Base-by-base conservation (phyloP, 768 basidiomycete species). In the Podaxis sp. region DNA sequence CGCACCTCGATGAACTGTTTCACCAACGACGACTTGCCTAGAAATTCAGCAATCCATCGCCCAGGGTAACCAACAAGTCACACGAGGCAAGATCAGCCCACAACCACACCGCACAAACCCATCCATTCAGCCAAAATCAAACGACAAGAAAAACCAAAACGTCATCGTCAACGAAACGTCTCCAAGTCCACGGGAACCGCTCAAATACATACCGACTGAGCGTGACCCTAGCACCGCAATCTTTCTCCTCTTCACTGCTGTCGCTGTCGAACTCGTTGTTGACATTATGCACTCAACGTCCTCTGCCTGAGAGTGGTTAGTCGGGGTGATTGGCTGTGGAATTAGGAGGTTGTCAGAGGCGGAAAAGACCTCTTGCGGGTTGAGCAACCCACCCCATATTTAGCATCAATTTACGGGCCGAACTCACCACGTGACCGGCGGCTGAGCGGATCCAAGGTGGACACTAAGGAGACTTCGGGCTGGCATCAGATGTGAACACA, bases 21-120 rank as follows among this genome's bases (percentile, higher is more conserved):
- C 65, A 96, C 90, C 62, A 98, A 85, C 55, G 96, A 97, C 25
- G 94, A 95, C 79, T 98, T 98, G 68, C 96, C 96, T 97, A 27
- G 47, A 48, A 7, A 55, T 18, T 5, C 50, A 44, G 77, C 40
- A 55, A 23, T 25, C 7, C 36, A 59, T 44, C 36, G 54, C 27
- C 16, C 37, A 38, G 5, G 25, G 59, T 52, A 61, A 54, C 55
- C 37, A 46, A 47, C 36, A 38, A 42, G 37, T 59, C 50, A 51
- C 23, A 50, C 58, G 57, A 48, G 40, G 1, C 42, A 18, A 56
- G 16, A 59, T 16, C 16, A 52, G 21, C 32, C 40, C 46, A 56
- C 37, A 25, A 25, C 18, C 36, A 35, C 42, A 11, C 40, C 14
- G 32, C 38, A 61, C 46, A 51, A 6, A 36, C 4, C 9, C 16